A percentile compares a stretch with the other conserved stretches of the same genome.
Evolutionary conservation across 1,284 basidiomycete species (phyloP).

Genomic region (Naganishia sp.): DNA sequence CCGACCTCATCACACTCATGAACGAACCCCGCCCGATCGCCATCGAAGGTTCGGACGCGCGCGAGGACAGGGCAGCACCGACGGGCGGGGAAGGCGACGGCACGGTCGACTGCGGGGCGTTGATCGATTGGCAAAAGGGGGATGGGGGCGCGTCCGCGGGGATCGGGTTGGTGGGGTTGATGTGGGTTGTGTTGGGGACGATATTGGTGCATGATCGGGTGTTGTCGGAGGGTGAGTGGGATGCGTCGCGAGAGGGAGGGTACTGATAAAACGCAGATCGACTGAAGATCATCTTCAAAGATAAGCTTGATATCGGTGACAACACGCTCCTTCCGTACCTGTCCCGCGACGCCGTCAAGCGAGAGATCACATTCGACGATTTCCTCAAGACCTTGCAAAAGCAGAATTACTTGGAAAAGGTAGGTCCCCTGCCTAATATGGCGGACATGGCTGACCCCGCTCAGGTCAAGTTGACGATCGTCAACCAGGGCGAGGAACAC

Average conservation of each 20-base stretch:
- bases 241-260: slow-evolving; percentile 34
- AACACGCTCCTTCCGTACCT: slow-evolving; percentile 18
- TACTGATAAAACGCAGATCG: neutral
- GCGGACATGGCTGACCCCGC: neutral
- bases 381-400: slow-evolving; percentile 47
- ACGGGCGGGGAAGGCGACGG: slow-evolving; percentile 29
- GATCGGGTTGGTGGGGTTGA: slow-evolving; percentile 46
- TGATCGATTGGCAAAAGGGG: slow-evolving; percentile 49
- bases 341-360: slow-evolving; percentile 33
- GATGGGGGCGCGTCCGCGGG: slow-evolving; percentile 43
- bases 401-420: slow-evolving; percentile 51
- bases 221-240: slow-evolving; percentile 45
- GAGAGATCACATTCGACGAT: slow-evolving; percentile 46
- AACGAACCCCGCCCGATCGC: slow-evolving; percentile 40
- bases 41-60: slow-evolving; percentile 28
- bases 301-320: slow-evolving; percentile 21
- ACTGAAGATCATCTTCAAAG: slow-evolving; percentile 15
- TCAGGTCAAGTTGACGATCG: slow-evolving; percentile 18
- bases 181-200: slow-evolving; percentile 50
- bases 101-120: slow-evolving; percentile 45
- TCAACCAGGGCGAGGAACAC: slow-evolving; percentile 24
- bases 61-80: slow-evolving; percentile 15
- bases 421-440: neutral
- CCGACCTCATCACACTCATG: slow-evolving; percentile 39
- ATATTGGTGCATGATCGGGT: slow-evolving; percentile 44